A percentile compares a stretch with the other conserved stretches of the same genome.
Evolutionary conservation across 2,329 filamentous ascomycete genomes (phyloP).

Genomic region (Zasmidium angulare): DNA sequence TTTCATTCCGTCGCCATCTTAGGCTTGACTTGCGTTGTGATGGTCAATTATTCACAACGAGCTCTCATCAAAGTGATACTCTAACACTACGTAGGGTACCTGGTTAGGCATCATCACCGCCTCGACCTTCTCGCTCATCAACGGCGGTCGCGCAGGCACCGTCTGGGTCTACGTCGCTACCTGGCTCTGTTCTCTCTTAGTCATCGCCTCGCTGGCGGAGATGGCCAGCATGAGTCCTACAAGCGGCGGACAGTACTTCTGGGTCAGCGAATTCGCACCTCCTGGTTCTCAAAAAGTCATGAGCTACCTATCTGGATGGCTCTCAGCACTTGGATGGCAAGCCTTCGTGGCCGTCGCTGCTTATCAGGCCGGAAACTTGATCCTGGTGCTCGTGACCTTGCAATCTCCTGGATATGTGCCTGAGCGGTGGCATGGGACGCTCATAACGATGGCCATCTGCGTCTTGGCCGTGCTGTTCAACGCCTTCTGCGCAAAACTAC

Average conservation of each 20-base stretch:
- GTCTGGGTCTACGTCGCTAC: conserved; percentile 21
- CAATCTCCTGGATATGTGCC: background rate
- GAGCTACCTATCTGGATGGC: conserved; percentile 21
- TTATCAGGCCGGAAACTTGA: conserved; percentile 10
- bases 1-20: background rate
- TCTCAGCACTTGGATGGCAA: conserved; percentile 17
- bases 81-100: conserved; percentile 9
- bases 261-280: conserved; percentile 26
- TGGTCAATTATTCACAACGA: background rate
- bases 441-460: background rate
- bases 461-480: conserved; percentile 1
- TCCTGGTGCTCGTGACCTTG: conserved; percentile 1
- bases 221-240: conserved; percentile 29
- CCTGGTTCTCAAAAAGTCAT: conserved; percentile 31
- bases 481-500: conserved; percentile 33
- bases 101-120: conserved; percentile 26
- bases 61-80: background rate
- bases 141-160: conserved; percentile 24
- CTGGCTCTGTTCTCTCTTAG: conserved; percentile 14
- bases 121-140: conserved; percentile 19
- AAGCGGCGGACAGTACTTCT: conserved; percentile 26
- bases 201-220: conserved; percentile 21
- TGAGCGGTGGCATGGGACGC: background rate
- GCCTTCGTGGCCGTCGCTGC: conserved; percentile 7
- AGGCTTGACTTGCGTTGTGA: background rate